These are phyloP conservation scores for Colletotrichum sp. DNA, from an alignment of 2,329 filamentous ascomycete genomes.

Conservation along the genomic window DNA sequence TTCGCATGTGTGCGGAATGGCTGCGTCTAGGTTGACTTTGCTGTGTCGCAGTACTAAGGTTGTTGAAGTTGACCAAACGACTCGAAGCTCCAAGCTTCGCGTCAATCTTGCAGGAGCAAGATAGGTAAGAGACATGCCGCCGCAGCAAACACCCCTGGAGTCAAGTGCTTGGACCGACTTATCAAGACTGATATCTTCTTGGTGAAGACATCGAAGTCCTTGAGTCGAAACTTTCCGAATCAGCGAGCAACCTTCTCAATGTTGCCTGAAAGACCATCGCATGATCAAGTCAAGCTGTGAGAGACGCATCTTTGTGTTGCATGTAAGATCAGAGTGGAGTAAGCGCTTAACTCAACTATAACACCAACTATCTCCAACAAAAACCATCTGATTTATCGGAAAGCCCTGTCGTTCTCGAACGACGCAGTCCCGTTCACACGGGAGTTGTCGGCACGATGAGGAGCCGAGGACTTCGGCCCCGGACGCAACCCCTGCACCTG, in stretches of 20 bases:
- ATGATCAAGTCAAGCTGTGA: not conserved
- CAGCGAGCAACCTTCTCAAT: not conserved
- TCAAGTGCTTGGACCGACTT: fast-evolving
- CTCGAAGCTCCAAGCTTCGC: not conserved
- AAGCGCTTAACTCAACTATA: not conserved
- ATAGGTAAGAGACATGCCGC: not conserved
- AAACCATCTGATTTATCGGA: not conserved
- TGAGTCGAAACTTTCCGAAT: not conserved
- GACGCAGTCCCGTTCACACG: not conserved
- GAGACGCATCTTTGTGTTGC: not conserved
- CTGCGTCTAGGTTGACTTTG: fast-evolving
- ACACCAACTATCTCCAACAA: fast-evolving
- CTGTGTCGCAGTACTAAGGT: fast-evolving
- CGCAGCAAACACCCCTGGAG: fast-evolving
- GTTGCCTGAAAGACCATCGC: not conserved
- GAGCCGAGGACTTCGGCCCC: not conserved
- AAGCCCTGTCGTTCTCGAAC: not conserved
- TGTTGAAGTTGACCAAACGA: not conserved
- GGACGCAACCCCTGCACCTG: not conserved
- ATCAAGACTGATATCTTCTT: not conserved
- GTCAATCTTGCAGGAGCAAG: not conserved
- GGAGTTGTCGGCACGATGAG: not conserved
- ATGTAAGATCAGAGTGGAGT: fast-evolving
- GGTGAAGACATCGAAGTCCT: fast-evolving
- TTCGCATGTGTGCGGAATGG: not conserved